Percentiles rank a stretch among this genome's conserved stretches.
phyloP scores from a whole-genome alignment of 108 stramenopile genomes.

The Pseudonitzschia multiseries region DNA sequence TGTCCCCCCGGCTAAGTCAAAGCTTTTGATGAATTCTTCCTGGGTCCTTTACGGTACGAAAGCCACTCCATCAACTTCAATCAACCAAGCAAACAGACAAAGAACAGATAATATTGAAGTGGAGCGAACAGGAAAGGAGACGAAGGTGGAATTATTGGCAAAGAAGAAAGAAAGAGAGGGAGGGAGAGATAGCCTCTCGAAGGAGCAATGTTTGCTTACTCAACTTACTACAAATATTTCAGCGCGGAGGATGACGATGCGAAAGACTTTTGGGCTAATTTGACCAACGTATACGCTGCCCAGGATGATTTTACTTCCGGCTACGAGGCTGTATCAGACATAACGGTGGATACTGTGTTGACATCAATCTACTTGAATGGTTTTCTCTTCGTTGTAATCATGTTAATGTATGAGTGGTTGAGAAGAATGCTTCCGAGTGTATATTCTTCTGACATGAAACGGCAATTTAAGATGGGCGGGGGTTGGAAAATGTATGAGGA shows the following conservation, averaged over 20 bases:
- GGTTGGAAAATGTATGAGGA: conserved; percentile 7
- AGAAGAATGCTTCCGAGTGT: conserved; percentile 68
- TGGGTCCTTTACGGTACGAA: too few relatives aligned
- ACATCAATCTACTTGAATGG: conserved; percentile 66
- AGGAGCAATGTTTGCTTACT: not conserved
- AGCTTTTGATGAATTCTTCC: too few relatives aligned
- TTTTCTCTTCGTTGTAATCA: conserved; percentile 62
- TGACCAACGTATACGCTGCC: not conserved
- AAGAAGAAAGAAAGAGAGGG: not conserved
- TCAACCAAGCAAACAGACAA: too few relatives aligned
- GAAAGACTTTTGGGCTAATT: conserved; percentile 11
- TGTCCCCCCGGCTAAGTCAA: too few relatives aligned
- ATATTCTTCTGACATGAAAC: conserved; percentile 55
- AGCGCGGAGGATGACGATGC: not conserved
- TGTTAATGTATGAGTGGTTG: conserved; percentile 69
- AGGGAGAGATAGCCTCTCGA: not conserved
- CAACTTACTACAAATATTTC: conserved; percentile 14
- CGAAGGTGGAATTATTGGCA: not conserved
- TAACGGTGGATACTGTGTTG: conserved; percentile 75
- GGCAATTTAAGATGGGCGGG: conserved; percentile 32
- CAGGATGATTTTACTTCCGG: conserved; percentile 34
- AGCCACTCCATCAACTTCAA: too few relatives aligned
- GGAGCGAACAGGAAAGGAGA: not conserved
- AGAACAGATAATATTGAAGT: not conserved
- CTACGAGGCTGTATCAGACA: conserved; percentile 44